Base-by-base conservation (phyloP, 805 yeast species). In the Kregervanrija fluxuum region DNA sequence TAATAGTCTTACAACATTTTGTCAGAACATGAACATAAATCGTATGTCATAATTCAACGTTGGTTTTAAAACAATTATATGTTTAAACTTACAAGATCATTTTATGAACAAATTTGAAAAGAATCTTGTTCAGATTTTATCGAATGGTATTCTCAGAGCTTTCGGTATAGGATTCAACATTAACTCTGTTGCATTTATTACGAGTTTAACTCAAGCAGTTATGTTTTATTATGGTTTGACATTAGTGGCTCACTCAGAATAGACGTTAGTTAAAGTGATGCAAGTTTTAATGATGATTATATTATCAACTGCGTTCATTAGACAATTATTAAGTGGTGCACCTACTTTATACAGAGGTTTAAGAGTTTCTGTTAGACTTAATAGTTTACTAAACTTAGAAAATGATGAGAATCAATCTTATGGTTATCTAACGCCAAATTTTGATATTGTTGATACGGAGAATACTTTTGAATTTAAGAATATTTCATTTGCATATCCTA, bases 291-390 rank as follows among this genome's bases (percentile, higher is more conserved):
- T 90, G 1, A 60, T 93, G 48, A 65, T 91, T 17, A 65, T 88
- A 1, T 87, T 91, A 57, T 80, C 96, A 0, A 67, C 87, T 30
- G 71, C 80, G 41, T 76, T 80, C 11, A 77, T 91, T 13, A 73
- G 80, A 4, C 67, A 72, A 15, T 55, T 85, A 22, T 64, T 89
- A 36, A 62, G 71, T 12, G 79, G 81, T 46, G 66, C 90, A n/a
- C 96, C 98, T 0, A 85, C 82, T 48, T 73, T 89, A 3, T 75
- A 83, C 15, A 75, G 89, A 47, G 96, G 95, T 1, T 82, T 86
- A 56, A 66, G 90, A 53, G 87, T 86, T 9, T 87, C 82, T 0
- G 70, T 75, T 17, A 67, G 71, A 50, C 62, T 83, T 1, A 64
- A 75, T 43, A 60, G 63, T 15, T 54, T 83, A 2, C 46, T 74